Evolutionary conservation across 768 basidiomycete species (phyloP).

Genomic region (Glaciozyma antarctica): DNA sequence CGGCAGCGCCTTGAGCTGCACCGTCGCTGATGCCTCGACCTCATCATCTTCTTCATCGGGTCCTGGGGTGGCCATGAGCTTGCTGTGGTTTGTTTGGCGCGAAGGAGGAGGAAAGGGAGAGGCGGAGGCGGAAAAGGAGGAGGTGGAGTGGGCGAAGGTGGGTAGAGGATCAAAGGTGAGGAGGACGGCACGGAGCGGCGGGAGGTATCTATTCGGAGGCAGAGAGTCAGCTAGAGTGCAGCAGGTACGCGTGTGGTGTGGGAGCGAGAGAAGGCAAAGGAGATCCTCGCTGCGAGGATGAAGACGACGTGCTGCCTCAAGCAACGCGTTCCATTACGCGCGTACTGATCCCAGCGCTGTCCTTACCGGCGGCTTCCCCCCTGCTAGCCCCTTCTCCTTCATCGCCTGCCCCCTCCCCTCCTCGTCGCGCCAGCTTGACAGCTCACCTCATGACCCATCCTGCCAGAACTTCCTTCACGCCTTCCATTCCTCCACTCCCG

Average conservation of each 20-base stretch:
- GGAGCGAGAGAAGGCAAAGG: not conserved
- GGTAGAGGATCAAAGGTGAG: conserved; percentile 41
- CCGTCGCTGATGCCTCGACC: not conserved
- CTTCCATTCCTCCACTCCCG: conserved; percentile 39
- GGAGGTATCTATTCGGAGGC: conserved; percentile 38
- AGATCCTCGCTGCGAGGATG: too few species aligned
- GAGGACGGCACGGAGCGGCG: conserved; percentile 41
- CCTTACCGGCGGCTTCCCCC: too few species aligned
- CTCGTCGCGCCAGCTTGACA: not conserved
- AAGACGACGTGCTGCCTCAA: too few species aligned
- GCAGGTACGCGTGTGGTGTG: not conserved
- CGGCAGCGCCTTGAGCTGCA: conserved; percentile 24
- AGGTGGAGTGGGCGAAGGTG: conserved; percentile 29
- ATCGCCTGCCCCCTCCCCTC: too few species aligned
- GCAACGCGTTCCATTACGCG: not conserved
- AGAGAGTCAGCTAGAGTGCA: not conserved
- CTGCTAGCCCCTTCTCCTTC: too few species aligned
- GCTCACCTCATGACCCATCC: conserved; percentile 44
- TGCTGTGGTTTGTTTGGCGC: not conserved
- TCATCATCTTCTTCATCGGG: conserved; percentile 4
- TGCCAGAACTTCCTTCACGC: conserved; percentile 42
- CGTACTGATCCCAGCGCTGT: not conserved
- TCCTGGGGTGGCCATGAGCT: not conserved
- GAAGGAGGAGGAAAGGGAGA: conserved; percentile 13
- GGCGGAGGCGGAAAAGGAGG: conserved; percentile 11